Base-by-base conservation (phyloP, 2,329 filamentous ascomycete genomes). In the Beauveria medogensis region DNA sequence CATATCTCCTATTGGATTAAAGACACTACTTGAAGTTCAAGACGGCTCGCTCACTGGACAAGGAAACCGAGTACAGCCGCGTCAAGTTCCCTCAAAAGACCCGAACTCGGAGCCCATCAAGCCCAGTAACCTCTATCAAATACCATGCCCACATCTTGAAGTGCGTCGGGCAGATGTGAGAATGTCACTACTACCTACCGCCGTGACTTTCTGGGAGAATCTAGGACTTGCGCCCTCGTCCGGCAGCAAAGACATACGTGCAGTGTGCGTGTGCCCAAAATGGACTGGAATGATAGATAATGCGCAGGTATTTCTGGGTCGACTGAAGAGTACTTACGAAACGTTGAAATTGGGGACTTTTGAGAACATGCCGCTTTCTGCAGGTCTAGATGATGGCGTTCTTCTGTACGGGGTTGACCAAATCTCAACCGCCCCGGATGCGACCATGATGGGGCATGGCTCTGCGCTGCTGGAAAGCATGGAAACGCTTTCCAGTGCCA, bases 141-240 rank as follows among this genome's bases (percentile, higher is more conserved):
- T 94, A 2, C 81, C 83, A 1, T 77, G 85, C 0, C 90, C 90
- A 1, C 87, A 90, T 67, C 76, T 94, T 43, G 86, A 90, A 65
- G 78, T 95, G 12, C 86, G 87, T 54, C 81, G 90, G 58, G 83
- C 85, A 22, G 88, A 91, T 44, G 80, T 81, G 2, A 83, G 82
- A 53, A 81, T 92, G 60, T 90, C 91, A 12, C 78, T 95, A 44
- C 77, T 93, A 24, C 89, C 91, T 2, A 83, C 90, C 0, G 88
- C 89, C 0, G 76, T 93, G 22, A 76, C 81, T 1, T 96, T 94
- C 68, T 95, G 91, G 91, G 90, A 94, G 69, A 86, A 87, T 52
- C 76, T 95, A 20, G 89, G 90, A 0, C 78, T 96, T 2, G 84
- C 84, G 2, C 91, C 91, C 3, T 83, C 84, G 9, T 84, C 84